Evolutionary conservation across 2,329 filamentous ascomycete species (phyloP).

Genomic region (Harringtonia aguacate): DNA sequence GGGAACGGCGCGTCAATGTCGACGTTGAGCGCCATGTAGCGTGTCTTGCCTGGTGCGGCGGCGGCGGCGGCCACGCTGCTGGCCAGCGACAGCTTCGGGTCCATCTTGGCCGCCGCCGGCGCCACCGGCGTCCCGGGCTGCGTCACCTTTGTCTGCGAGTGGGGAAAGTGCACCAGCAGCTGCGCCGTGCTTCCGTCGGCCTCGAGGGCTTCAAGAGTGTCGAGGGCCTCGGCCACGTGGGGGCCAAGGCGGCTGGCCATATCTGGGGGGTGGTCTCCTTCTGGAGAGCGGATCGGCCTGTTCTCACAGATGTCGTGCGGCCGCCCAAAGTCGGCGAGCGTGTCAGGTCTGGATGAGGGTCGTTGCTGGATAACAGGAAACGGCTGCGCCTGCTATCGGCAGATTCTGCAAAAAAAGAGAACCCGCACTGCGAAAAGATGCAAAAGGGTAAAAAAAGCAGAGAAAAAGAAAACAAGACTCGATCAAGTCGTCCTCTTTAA

Average conservation of each 20-base stretch:
- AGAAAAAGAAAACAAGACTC: not conserved
- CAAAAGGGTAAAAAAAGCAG: too few species aligned
- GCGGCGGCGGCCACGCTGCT: not conserved
- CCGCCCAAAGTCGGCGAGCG: too few species aligned
- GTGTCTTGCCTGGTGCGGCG: not conserved
- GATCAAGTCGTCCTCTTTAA: too few species aligned
- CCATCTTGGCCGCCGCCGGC: not conserved
- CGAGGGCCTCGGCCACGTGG: not conserved
- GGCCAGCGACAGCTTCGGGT: not conserved
- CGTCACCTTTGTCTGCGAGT: not conserved
- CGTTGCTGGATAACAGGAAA: too few species aligned
- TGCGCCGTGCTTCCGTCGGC: not conserved
- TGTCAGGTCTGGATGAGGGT: too few species aligned
- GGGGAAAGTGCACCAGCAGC: constrained; percentile 4
- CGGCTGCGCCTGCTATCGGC: too few species aligned
- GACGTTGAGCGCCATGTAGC: constrained; percentile 28
- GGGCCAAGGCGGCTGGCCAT: not conserved
- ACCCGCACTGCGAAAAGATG: too few species aligned
- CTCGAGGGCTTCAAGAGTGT: not conserved
- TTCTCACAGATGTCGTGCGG: too few species aligned
- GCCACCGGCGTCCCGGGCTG: not conserved
- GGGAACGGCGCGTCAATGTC: constrained; percentile 37
- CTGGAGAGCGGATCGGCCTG: too few species aligned
- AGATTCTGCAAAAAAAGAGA: too few species aligned
- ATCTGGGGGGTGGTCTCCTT: not conserved